Conservation (phyloP, 805 yeast genomes). For the Tetrapisispora fleetii region DNA sequence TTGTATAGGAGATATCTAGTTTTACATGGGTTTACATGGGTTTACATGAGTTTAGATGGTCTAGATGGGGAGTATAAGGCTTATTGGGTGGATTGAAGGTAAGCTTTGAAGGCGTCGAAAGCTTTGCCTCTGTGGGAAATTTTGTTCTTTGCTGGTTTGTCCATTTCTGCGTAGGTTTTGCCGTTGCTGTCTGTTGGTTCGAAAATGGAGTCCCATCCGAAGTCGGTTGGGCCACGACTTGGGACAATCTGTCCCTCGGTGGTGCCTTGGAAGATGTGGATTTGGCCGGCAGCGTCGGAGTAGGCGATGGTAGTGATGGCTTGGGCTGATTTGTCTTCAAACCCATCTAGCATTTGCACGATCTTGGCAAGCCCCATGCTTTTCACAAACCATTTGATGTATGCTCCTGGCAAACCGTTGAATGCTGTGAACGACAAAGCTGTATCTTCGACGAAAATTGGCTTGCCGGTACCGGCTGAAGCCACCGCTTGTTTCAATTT, state of each 20-base stretch:
- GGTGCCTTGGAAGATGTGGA: conserved; percentile 73
- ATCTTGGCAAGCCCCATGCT: conserved; percentile 68
- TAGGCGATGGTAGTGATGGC: conserved; percentile 91
- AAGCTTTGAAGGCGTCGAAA: conserved; percentile 57
- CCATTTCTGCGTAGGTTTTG: conserved; percentile 81
- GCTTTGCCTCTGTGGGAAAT: conserved; percentile 88
- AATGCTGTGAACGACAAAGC: conserved; percentile 76
- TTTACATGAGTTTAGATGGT: too few species aligned
- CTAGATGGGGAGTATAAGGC: background rate
- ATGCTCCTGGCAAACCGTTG: conserved; percentile 88
- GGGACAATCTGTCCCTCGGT: conserved; percentile 74
- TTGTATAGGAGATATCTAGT: too few species aligned
- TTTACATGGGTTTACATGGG: too few species aligned
- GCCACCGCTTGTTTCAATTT: conserved; percentile 70
- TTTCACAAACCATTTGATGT: conserved; percentile 83
- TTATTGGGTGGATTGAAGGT: conserved; percentile 21
- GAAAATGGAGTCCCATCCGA: conserved; percentile 94
- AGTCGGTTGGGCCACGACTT: conserved; percentile 66
- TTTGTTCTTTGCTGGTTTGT: conserved; percentile 58
- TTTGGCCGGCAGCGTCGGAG: conserved; percentile 75
- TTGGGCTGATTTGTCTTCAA: conserved; percentile 73
- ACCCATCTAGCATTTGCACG: conserved; percentile 67
- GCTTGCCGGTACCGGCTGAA: conserved; percentile 43
- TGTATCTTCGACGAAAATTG: conserved; percentile 93
- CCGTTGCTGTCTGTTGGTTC: conserved; percentile 55